Evolutionary conservation across 179 eudicot genomes (phyloP).

Genomic region (Silene vulgaris): DNA sequence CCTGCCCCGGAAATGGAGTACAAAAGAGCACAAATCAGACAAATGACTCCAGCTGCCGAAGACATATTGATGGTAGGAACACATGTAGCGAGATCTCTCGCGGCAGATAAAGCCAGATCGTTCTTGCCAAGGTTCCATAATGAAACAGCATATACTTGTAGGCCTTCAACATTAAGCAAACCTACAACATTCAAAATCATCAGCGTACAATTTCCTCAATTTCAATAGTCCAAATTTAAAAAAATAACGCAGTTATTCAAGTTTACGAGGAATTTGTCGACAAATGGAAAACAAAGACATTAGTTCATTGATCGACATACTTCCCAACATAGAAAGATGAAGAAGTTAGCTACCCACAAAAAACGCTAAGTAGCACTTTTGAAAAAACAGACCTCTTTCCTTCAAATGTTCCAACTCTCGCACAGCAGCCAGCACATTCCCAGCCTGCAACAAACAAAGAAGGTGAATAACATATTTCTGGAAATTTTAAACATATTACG

Average conservation of each 20-base stretch:
- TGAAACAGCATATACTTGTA: conserved; percentile 75
- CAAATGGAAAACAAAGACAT: not conserved
- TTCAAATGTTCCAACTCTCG: conserved; percentile 60
- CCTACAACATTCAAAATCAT: conserved; percentile 41
- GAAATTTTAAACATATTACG: not conserved
- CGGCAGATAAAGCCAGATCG: conserved; percentile 58
- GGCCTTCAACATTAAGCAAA: conserved; percentile 60
- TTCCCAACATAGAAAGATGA: not conserved
- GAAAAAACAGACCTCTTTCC: conserved; percentile 52
- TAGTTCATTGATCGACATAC: not conserved
- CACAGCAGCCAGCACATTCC: conserved; percentile 60
- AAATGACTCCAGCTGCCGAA: conserved; percentile 48
- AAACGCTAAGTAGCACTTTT: not conserved
- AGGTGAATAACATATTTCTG: not conserved
- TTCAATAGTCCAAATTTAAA: not conserved
- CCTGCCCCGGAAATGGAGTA: conserved; percentile 64
- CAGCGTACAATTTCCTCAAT: conserved; percentile 1
- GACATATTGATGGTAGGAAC: conserved; percentile 42
- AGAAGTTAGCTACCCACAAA: conserved; percentile 10
- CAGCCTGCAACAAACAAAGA: conserved; percentile 53
- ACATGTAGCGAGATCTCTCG: conserved; percentile 48
- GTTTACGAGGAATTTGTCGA: not conserved
- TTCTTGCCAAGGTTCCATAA: conserved; percentile 72
- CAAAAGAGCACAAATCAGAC: conserved; percentile 59
- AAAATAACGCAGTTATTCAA: not conserved